Conservation (phyloP, 2,329 filamentous ascomycete species). For the Conoideocrella luteorostrata region DNA sequence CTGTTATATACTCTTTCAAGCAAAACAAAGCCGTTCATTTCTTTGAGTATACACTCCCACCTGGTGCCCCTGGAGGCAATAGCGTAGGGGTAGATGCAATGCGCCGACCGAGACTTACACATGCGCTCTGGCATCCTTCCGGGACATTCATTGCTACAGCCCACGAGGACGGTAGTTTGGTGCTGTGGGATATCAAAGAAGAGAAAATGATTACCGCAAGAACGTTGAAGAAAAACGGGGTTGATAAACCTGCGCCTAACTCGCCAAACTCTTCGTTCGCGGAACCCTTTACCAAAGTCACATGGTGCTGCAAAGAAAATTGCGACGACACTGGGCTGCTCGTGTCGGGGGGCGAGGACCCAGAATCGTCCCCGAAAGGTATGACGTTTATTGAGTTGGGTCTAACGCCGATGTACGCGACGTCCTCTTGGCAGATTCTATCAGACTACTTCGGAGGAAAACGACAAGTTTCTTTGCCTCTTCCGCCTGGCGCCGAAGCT, state of each 20-base stretch:
- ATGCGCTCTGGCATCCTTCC: conserved; percentile 90
- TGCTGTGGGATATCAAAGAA: conserved; percentile 92
- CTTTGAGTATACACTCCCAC: conserved; percentile 76
- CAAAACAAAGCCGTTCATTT: conserved; percentile 72
- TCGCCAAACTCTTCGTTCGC: conserved; percentile 52
- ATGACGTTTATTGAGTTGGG: conserved; percentile 88
- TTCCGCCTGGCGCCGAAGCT: conserved; percentile 71
- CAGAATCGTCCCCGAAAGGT: conserved; percentile 63
- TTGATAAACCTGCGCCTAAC: conserved; percentile 58
- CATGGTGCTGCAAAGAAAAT: conserved; percentile 92
- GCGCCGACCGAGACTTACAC: conserved; percentile 68
- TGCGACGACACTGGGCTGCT: conserved; percentile 88
- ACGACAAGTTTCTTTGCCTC: conserved; percentile 62
- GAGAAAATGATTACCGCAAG: conserved; percentile 77
- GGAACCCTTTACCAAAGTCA: conserved; percentile 70
- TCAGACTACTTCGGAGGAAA: conserved; percentile 75
- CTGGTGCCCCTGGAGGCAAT: conserved; percentile 79
- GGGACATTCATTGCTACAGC: conserved; percentile 83
- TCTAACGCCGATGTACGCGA: conserved; percentile 81
- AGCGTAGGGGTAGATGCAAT: conserved; percentile 52
- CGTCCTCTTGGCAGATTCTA: conserved; percentile 81
- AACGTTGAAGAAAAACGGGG: conserved; percentile 65
- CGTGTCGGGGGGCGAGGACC: conserved; percentile 71
- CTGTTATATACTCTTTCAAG: conserved; percentile 91
- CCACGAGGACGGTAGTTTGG: conserved; percentile 85